Conservation (phyloP, 805 yeast species). For the Komagataella pseudopastoris region DNA sequence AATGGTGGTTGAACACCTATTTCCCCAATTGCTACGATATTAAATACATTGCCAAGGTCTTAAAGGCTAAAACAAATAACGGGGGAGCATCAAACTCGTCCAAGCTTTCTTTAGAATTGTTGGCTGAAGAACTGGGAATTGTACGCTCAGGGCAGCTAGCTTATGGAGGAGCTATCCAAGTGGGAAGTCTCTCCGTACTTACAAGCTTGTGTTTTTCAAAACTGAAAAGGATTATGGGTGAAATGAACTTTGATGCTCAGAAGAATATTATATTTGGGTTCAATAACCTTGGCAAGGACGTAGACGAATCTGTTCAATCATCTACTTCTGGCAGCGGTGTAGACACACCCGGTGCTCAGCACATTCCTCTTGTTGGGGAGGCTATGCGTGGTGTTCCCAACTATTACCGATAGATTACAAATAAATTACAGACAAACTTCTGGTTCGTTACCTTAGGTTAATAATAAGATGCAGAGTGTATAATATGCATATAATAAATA, state of each 20-base stretch:
- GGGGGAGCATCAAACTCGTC: slow-evolving; percentile 7
- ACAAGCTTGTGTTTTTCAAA: slow-evolving; percentile 56
- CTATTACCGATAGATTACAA: not conserved
- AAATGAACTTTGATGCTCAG: slow-evolving; percentile 7
- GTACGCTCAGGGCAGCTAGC: slow-evolving; percentile 38
- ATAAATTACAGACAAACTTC: no score
- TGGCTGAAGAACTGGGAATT: slow-evolving; percentile 60
- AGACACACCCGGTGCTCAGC: not conserved
- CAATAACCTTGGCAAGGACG: slow-evolving; percentile 7
- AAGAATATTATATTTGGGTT: slow-evolving; percentile 19
- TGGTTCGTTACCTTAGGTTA: no score
- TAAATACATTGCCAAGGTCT: slow-evolving; percentile 31
- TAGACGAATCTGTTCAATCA: not conserved
- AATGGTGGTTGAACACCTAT: slow-evolving; percentile 52
- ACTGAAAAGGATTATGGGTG: slow-evolving; percentile 19
- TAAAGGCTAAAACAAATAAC: slow-evolving; percentile 8
- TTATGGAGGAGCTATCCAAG: slow-evolving; percentile 26
- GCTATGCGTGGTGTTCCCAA: not conserved
- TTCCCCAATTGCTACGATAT: slow-evolving; percentile 81
- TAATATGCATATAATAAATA: not conserved
- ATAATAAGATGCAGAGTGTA: not conserved
- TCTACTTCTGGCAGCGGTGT: not conserved
- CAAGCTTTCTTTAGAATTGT: slow-evolving; percentile 40
- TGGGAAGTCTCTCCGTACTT: slow-evolving; percentile 50
- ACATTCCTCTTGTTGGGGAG: not conserved